Percentiles rank a stretch among this genome's conserved stretches.
phyloP scores from a whole-genome alignment of 345 rosid species.

The Salix koriyanagi region DNA sequence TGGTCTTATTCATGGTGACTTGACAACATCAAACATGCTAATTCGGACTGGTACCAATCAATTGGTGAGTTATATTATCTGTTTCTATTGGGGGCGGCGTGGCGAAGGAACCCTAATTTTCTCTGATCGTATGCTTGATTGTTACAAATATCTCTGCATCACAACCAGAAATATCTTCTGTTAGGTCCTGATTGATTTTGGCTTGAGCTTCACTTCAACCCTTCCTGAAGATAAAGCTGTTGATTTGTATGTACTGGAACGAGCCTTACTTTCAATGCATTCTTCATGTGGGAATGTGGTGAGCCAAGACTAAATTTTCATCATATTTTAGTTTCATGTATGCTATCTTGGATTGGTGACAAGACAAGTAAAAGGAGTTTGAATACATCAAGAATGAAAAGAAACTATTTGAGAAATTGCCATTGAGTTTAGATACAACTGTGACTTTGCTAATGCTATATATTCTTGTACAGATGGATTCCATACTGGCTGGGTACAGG shows the following conservation, averaged over 20 bases:
- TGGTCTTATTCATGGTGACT: slow-evolving; percentile 93
- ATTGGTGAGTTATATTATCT: slow-evolving; percentile 45
- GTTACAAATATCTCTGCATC: slow-evolving; percentile 1
- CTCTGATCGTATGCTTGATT: background rate
- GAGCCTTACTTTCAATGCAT: slow-evolving; percentile 92
- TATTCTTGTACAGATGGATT: slow-evolving; percentile 63
- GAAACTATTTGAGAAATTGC: background rate
- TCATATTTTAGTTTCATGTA: background rate
- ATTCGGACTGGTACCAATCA: slow-evolving; percentile 55
- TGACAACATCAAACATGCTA: slow-evolving; percentile 93
- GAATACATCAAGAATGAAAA: background rate
- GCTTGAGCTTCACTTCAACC: slow-evolving; percentile 86
- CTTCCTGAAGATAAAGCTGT: slow-evolving; percentile 97
- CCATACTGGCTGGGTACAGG: slow-evolving; percentile 65
- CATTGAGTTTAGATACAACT: background rate
- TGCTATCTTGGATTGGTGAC: background rate
- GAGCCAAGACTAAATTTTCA: slow-evolving; percentile 11
- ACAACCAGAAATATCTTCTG: slow-evolving; percentile 13
- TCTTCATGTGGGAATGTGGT: slow-evolving; percentile 98
- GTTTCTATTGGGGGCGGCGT: background rate
- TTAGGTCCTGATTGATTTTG: slow-evolving; percentile 89
- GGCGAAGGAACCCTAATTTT: background rate
- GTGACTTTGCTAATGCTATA: background rate
- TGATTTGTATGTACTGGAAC: slow-evolving; percentile 88
- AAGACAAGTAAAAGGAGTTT: background rate